Base-by-base conservation (phyloP, 2,329 filamentous ascomycete species). In the Ceratocystis ficicola region DNA sequence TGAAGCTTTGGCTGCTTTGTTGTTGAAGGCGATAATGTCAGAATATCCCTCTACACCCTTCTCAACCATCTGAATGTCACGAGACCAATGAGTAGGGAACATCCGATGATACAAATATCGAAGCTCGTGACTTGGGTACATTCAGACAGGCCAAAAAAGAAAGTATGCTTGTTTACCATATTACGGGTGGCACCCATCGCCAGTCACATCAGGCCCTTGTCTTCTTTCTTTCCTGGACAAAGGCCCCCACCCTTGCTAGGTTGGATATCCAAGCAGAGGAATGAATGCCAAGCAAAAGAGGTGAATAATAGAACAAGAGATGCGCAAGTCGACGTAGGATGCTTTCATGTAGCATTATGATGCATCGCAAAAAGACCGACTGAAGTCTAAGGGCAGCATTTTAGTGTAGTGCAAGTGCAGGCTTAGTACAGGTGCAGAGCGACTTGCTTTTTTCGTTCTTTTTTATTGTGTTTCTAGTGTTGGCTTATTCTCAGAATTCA, bases 301-400 rank as follows among this genome's bases (percentile, higher is more conserved):
- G 52, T 15, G 52, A 57, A 57, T 57, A 57, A 57, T 57, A 57
- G 52, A 57, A 57, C 52, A 57, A 28, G 30, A 57, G 22, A 41
- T 57, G 52, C 25, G 10, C 52, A 28, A 57, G 25, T 15, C 20
- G 52, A 30, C 15, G 52, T 30, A 57, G 52, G 22, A 28, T 57
- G 52, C 22, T 30, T 57, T 15, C n/a, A 28, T 57, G 52, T 57
- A 22, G 46, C 7, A 50, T n/a, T n/a, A 57, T 57, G 52, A 57
- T 57, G 52, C 52, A 57, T 57, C 25, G 15, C 60, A 62, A 25
- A 62, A 46, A 32, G 17, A n/a, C 36, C 36, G 60, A 46, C 60
- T 62, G 60, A 48, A 62, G 50, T 52, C 44, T 57, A 50, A 64
- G 62, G 62, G 46, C 46, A 64, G 3, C 17, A 50, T 50, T 50